Evolutionary conservation across 179 eudicot genomes (phyloP).

Genomic region (Amaranthus tricolor): DNA sequence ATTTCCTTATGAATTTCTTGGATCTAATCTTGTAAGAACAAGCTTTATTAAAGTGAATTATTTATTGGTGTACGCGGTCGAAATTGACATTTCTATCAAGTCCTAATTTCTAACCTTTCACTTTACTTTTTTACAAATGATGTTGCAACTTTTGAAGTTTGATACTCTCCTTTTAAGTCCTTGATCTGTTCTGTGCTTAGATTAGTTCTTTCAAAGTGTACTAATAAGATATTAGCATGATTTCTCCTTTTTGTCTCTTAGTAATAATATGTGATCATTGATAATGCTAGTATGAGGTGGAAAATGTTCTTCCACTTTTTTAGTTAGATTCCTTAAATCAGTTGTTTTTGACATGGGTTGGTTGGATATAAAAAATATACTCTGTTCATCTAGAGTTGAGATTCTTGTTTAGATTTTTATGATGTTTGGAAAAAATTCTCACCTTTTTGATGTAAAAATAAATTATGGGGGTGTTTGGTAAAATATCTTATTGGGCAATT

Average conservation of each 20-base stretch:
- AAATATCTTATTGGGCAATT: too few relatives aligned
- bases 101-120: background rate
- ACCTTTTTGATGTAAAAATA: too few relatives aligned
- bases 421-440: too few relatives aligned
- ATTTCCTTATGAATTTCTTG: background rate
- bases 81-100: background rate
- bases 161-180: background rate
- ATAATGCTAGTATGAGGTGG: background rate
- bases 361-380: background rate
- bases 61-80: background rate
- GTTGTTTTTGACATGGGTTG: background rate
- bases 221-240: too few relatives aligned
- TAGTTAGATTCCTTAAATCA: background rate
- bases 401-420: too few relatives aligned
- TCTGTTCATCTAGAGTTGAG: background rate
- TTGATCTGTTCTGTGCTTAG: background rate
- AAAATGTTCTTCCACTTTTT: background rate
- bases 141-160: background rate
- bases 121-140: background rate
- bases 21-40: background rate
- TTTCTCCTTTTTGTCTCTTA: background rate
- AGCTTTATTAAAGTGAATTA: background rate
- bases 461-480: too few relatives aligned
- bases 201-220: background rate
- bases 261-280: background rate